phyloP scores from a whole-genome alignment of 176 grass and related monocot species.

The Juncus effusus region DNA sequence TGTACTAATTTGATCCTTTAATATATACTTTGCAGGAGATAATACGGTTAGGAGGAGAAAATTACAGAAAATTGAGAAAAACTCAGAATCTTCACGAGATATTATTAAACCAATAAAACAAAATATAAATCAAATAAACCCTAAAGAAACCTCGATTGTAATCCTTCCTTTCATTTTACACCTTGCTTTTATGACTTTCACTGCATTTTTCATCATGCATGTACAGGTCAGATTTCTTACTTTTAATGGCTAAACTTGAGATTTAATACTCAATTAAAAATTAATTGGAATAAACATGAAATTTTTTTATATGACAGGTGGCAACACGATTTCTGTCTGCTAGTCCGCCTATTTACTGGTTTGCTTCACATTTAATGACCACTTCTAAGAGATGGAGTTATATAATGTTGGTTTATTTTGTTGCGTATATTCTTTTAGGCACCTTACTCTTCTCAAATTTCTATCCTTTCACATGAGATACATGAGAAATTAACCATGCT shows the following conservation, averaged over 20 bases:
- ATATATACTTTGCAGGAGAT: conserved; percentile 36
- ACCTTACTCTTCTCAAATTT: conserved; percentile 86
- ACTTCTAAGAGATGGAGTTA: conserved; percentile 64
- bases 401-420: conserved; percentile 65
- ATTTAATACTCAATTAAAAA: no score
- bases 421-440: conserved; percentile 73
- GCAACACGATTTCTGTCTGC: conserved; percentile 79
- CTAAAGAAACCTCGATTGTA: conserved; percentile 28
- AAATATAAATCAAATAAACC: background rate
- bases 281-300: background rate
- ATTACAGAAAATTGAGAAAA: conserved; percentile 16
- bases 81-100: conserved; percentile 23
- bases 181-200: conserved; percentile 69
- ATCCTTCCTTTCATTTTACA: conserved; percentile 83
- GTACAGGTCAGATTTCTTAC: conserved; percentile 62
- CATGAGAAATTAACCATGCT: no score
- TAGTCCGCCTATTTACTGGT: conserved; percentile 80
- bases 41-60: conserved; percentile 53
- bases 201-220: conserved; percentile 83
- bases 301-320: conserved; percentile 35
- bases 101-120: conserved; percentile 27
- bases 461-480: conserved; percentile 82
- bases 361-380: conserved; percentile 43
- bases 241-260: no score
- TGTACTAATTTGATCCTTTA: conserved; percentile 12